Evolutionary conservation across 1,284 basidiomycete genomes (phyloP), one percentile per base, ranked within the genome.

Genomic region (Trametes polyzona): DNA sequence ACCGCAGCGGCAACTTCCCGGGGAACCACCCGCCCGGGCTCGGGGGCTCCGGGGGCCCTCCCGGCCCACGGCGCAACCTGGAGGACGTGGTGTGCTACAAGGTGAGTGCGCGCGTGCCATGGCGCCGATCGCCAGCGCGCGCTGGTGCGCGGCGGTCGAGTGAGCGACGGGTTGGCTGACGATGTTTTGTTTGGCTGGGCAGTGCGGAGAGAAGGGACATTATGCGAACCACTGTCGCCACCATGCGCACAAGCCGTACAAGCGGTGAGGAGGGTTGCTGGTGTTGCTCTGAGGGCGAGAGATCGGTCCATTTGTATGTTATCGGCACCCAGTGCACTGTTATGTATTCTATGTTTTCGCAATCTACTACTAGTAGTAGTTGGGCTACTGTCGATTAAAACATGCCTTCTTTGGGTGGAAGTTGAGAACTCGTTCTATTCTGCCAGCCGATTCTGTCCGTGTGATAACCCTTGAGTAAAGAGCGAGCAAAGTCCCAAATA

Each of bases 171-270:
- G 57, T 55, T 48, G 42, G 19, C 40, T 64, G 53, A 61, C 47
- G 47, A 23, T 7, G 17, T 33, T 35, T 35, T 16, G 66, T 66
- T 55, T 61, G 10, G n/a, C 52, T 47, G 65, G 52, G 17, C 48
- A 93, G 90, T 94, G 92, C 67, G 91, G 92, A 47, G 90, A 94
- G 74, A 88, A 90, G 67, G 95, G 95, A 1, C 95, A 97, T 71
- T 96, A 96, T 69, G 95, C 95, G n/a, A 96, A 96, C 71, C 86
- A 92, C 65, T 96, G 95, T 74, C 90, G 55, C 93, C 95, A 63
- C 29, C 61, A 63, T 41, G 36, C 50, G n/a, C 50, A 74, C 78
- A 88, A 57, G 92, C 92, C 70, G 86, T 92, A 30, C 91, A 91
- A 55, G 90, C 62, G 64, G 37, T 52, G 50, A 52, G 29, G 12